These are phyloP conservation scores for Paragyromitra xinjiangensis DNA, from an alignment of 495 filamentous ascomycete genomes.

Conservation along the genomic window DNA sequence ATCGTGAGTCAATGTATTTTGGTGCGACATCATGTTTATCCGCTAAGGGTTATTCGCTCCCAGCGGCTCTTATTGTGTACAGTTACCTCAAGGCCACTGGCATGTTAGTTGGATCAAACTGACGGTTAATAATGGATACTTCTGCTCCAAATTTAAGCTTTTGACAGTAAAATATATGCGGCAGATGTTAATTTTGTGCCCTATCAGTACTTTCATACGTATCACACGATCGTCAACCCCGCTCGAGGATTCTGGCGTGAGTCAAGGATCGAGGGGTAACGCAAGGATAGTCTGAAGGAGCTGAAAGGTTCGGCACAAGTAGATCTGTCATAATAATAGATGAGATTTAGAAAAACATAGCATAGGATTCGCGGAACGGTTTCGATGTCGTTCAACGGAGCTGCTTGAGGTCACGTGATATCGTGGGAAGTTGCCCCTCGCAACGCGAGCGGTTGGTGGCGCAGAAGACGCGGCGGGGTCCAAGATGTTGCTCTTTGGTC, in stretches of 20 bases:
- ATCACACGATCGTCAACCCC: background rate
- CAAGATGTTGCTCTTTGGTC: constrained; percentile 1
- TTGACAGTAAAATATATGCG: background rate
- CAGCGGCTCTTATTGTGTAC: too few species aligned
- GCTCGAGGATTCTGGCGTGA: background rate
- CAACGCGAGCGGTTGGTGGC: constrained; percentile 33
- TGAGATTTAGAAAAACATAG: background rate
- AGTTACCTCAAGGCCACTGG: background rate
- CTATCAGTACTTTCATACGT: background rate
- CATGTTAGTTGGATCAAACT: background rate
- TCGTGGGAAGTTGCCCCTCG: constrained; percentile 38
- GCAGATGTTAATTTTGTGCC: background rate
- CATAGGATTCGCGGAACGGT: background rate
- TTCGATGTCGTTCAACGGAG: background rate
- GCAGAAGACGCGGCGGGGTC: constrained; percentile 22
- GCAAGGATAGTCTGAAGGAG: background rate
- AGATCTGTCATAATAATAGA: background rate
- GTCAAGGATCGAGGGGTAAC: background rate
- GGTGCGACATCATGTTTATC: background rate
- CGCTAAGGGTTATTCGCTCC: background rate
- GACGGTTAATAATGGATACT: background rate
- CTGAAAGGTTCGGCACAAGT: background rate
- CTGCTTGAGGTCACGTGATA: constrained; percentile 28
- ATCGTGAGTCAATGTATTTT: background rate
- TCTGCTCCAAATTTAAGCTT: background rate